A percentile compares a stretch with the other conserved stretches of the same genome.
These are phyloP conservation scores for Pleurotus citrinopileatus DNA, from an alignment of 768 basidiomycete species.

Conservation along the genomic window DNA sequence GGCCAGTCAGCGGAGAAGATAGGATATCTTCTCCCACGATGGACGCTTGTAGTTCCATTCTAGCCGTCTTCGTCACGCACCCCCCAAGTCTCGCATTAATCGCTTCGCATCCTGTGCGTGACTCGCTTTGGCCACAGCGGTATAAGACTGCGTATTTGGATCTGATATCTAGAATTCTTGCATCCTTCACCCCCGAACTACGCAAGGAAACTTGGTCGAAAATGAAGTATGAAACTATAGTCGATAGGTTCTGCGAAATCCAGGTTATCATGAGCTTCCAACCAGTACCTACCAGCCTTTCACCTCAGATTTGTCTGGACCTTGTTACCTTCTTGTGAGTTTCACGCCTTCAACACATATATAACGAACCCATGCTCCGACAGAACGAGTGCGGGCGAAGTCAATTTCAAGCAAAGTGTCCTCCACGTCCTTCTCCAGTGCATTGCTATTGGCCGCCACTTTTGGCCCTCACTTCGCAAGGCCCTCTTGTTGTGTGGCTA, in stretches of 20 bases:
- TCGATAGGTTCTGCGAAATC: constrained; percentile 12
- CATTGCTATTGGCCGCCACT: constrained; percentile 10
- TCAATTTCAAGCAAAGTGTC: background rate
- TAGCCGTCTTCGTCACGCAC: background rate
- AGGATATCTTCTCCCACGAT: background rate
- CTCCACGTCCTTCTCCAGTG: constrained; percentile 9
- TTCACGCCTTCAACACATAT: background rate
- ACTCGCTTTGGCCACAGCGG: background rate
- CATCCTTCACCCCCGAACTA: background rate
- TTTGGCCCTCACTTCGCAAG: constrained; percentile 5
- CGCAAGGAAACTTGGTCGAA: constrained; percentile 3
- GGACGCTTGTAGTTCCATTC: background rate
- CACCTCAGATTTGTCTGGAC: constrained; percentile 12
- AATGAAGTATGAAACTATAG: background rate
- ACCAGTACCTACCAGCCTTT: constrained; percentile 3
- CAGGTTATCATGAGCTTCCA: constrained; percentile 6
- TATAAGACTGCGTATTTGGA: background rate
- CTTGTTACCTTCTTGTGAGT: constrained; percentile 14
- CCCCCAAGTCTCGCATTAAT: background rate
- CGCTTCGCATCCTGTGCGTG: background rate
- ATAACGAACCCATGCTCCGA: too few relatives aligned
- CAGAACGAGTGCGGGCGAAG: background rate
- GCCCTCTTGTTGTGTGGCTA: constrained; percentile 8
- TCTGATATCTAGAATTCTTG: background rate
- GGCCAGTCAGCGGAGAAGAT: background rate